These are phyloP conservation scores for Psilocybe cubensis DNA, from an alignment of 768 basidiomycete species.

Conservation along the genomic window DNA sequence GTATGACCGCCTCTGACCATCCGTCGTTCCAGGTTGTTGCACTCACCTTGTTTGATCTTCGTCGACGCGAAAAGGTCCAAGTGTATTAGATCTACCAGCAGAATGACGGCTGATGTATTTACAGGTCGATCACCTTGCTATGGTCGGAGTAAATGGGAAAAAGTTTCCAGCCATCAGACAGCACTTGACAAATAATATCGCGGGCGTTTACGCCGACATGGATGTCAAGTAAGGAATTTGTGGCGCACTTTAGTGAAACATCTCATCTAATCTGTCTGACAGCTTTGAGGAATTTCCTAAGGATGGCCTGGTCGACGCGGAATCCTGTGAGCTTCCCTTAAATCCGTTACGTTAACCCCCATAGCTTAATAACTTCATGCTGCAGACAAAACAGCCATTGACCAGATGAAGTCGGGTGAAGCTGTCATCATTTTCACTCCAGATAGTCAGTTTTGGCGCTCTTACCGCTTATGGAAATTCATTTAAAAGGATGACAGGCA, in stretches of 20 bases:
- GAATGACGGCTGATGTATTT: slow-evolving; percentile 7
- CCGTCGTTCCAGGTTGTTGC: slow-evolving; percentile 72
- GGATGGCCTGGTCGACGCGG: slow-evolving; percentile 65
- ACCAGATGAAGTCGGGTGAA: slow-evolving; percentile 76
- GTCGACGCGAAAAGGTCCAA: slow-evolving; percentile 75
- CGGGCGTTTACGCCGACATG: slow-evolving; percentile 83
- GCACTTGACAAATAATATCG: slow-evolving; percentile 85
- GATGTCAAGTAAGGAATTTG: slow-evolving; percentile 66
- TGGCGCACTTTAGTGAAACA: not conserved
- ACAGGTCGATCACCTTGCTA: slow-evolving; percentile 72
- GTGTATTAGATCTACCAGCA: not conserved
- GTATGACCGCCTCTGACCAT: not conserved
- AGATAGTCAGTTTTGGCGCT: slow-evolving; percentile 59
- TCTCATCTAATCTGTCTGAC: not conserved
- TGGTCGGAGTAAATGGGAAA: slow-evolving; percentile 89
- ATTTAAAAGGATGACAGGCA: slow-evolving; percentile 47
- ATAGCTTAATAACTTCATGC: not conserved
- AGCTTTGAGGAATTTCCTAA: slow-evolving; percentile 86
- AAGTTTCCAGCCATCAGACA: slow-evolving; percentile 87
- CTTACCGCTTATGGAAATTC: not conserved
- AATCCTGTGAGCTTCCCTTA: slow-evolving; percentile 68
- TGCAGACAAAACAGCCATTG: slow-evolving; percentile 83
- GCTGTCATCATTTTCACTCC: slow-evolving; percentile 95
- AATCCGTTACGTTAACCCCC: not conserved
- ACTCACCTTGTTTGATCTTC: slow-evolving; percentile 87